Base-by-base conservation (phyloP, 202 grass and related monocot genomes). In the Carex arenaria region DNA sequence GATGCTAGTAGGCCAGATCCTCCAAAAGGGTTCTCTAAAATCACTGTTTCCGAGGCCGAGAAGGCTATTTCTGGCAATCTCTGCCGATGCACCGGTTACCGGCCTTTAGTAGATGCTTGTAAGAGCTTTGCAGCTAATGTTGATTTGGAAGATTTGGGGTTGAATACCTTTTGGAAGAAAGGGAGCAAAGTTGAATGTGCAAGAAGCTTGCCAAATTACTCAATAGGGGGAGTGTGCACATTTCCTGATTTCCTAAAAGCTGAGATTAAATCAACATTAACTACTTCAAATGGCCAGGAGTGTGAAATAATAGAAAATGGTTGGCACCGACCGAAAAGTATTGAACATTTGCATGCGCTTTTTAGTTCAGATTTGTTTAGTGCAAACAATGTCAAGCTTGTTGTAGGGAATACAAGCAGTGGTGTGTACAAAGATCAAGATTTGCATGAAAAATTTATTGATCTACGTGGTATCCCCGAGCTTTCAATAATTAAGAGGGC, bases 351-450 rank as follows among this genome's bases (percentile, higher is more conserved):
- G 2, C 12, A 92, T 32, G 40, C 40, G 17, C 5, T 95, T 26
- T n/a, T 92, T 4, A 68, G 84, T n/a, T 79, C 82, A 49, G 63
- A 70, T 31, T 64, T 30, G 28, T 90, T 92, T 61, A 67, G 63
- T 10, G 80, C 6, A 56, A 86, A 30, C 0, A 82, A 30, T 5
- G 88, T 87, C 31, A 95, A 95, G 74, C 86, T 92, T 12, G 93
- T 95, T 72, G 86, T 89, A 10, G 90, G 90, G 7, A 95, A 95
- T 79, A 95, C 93, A 4, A 85, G 90, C 26, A 83, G 90, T 31
- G 90, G 93, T 14, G 86, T 95, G 23, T 95, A 92, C 83, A 95
- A 95, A 34, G 93, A 95, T 79, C 67, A 90, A 61, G 93, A 95
- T 31, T 75, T 95, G n/a, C 54, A 87, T 68, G 88, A 32, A 32